Conservation (phyloP, 2,329 filamentous ascomycete species). For the Ascosphaera apis region DNA sequence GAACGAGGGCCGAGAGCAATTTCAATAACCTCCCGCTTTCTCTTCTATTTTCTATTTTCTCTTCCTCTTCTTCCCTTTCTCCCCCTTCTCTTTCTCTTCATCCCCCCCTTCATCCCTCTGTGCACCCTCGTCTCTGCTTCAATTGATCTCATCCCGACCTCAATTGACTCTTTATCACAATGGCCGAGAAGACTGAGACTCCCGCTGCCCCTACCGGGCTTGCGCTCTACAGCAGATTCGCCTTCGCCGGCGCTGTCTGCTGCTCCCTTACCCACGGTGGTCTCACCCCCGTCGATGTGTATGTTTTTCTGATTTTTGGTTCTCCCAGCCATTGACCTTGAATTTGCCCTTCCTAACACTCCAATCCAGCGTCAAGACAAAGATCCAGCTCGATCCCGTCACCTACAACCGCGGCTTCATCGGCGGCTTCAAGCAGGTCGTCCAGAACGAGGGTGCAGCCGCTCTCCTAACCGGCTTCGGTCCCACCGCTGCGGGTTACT, state of each 20-base stretch:
- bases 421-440: slow-evolving; percentile 68
- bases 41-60: background rate
- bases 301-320: slow-evolving; percentile 27
- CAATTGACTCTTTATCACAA: too few relatives aligned
- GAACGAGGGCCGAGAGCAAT: too few relatives aligned
- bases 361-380: slow-evolving; percentile 63
- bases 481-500: slow-evolving; percentile 73
- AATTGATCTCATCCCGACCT: too few relatives aligned
- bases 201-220: slow-evolving; percentile 23
- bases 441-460: slow-evolving; percentile 62
- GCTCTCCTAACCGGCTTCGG: slow-evolving; percentile 70
- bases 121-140: slow-evolving; percentile 1
- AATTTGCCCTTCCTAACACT: slow-evolving; percentile 9
- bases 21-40: too few relatives aligned
- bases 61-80: background rate
- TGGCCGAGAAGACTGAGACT: slow-evolving; percentile 5
- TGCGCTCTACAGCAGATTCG: slow-evolving; percentile 80
- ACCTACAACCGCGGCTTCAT: slow-evolving; percentile 79
- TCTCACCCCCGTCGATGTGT: slow-evolving; percentile 98
- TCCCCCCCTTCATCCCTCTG: background rate
- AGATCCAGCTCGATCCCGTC: slow-evolving; percentile 74
- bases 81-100: slow-evolving; percentile 2
- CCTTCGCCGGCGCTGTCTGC: slow-evolving; percentile 92
- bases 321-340: slow-evolving; percentile 5
- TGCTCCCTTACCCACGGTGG: slow-evolving; percentile 94